Conservation (phyloP, 1,284 basidiomycete genomes). For the Pseudozyma hubeiensis region DNA sequence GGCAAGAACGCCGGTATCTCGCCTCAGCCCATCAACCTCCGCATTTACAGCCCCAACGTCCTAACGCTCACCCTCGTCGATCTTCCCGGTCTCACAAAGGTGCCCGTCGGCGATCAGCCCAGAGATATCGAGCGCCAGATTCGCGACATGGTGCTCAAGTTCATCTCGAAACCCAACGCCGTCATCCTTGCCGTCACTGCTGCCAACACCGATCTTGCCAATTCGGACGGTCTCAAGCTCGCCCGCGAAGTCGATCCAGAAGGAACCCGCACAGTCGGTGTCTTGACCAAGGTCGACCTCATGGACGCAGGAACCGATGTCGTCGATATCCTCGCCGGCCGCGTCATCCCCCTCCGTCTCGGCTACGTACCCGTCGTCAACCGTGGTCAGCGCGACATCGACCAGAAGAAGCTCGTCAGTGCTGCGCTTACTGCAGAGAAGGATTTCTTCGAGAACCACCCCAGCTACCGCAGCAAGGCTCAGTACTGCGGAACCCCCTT, state of each 20-base stretch:
- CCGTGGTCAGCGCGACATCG: constrained; percentile 97
- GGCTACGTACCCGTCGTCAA: constrained; percentile 99
- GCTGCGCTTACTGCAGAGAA: constrained; percentile 87
- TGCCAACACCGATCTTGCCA: constrained; percentile 97
- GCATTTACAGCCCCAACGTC: constrained; percentile 96
- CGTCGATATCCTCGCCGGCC: constrained; percentile 92
- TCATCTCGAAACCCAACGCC: constrained; percentile 95
- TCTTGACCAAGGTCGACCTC: constrained; percentile 95
- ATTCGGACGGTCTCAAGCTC: constrained; percentile 96
- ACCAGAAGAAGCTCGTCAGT: constrained; percentile 83
- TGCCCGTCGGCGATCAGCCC: constrained; percentile 74
- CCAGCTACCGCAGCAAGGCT: constrained; percentile 95
- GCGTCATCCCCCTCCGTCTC: constrained; percentile 95
- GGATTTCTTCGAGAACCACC: constrained; percentile 91
- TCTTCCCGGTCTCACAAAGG: constrained; percentile 92
- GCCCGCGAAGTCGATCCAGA: constrained; percentile 95
- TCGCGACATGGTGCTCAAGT: constrained; percentile 89
- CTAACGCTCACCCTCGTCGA: constrained; percentile 96
- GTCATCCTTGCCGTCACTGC: constrained; percentile 96
- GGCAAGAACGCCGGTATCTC: constrained; percentile 99
- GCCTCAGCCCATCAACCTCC: constrained; percentile 91
- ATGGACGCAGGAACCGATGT: constrained; percentile 99
- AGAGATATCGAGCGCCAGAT: constrained; percentile 97
- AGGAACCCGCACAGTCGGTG: constrained; percentile 93
- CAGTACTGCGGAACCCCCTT: constrained; percentile 97